Evolutionary conservation across 257 asterid genomes (phyloP), one percentile per base, ranked within the genome.

Genomic region (Thymus quinquecostatus): DNA sequence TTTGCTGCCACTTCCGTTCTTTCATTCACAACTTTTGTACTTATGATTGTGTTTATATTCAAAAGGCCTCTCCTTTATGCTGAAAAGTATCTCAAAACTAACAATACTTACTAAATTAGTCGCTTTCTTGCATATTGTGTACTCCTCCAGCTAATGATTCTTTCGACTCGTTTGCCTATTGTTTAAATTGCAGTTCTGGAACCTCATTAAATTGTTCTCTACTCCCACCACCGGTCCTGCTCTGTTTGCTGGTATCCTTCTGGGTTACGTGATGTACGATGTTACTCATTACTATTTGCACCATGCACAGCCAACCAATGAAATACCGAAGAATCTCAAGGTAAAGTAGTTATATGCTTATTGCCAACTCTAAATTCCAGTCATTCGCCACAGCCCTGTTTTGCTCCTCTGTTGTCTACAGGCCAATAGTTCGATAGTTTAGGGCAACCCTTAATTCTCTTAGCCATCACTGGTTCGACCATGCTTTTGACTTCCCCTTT

Each of bases 221-320:
- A 82, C 96, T 57, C 85, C 92, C 55, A 58, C 91, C 38, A 79
- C 89, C 54, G 73, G 89, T 21, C 97, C 97, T 54, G 96, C 94
- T 74, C 36, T 87, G 62, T 90, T 91, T 74, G 97, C 88, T 55
- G 98, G 98, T 68, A 89, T 88, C 64, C 80, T 93, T 40, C 82
- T 93, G 8, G 96, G 96, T 43, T 93, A 93, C 41, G 92, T 93
- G 75, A 86, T 93, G 80, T 93, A 93, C 60, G 98, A 93, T 5
- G 89, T 88, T 11, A 93, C 96, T 54, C 97, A 93, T 84, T 93
- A 91, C 87, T 89, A 88, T 60, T 75, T 93, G 83, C 98, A 93
- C 83, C 96, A 93, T 27, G 94, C 89, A 0, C 96, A 89, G 72
- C 98, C 98, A 58, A 81, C 85, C 72, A 81, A 78, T 29, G 81